Percentiles rank a stretch among this genome's conserved stretches.
Evolutionary conservation across 768 basidiomycete species (phyloP).

Genomic region (Termitomyces sp.): DNA sequence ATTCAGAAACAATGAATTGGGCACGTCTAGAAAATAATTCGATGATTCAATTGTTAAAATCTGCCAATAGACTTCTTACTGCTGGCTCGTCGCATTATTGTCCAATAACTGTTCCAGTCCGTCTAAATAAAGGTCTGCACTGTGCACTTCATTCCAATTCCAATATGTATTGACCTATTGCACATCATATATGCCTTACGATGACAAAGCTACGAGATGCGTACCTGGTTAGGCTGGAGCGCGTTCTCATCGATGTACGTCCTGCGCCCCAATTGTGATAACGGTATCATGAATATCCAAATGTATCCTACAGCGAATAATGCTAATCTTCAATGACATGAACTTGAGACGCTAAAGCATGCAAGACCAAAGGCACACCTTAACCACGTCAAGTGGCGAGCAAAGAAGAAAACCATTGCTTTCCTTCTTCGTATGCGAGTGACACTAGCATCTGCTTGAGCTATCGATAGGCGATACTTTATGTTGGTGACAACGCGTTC

Average conservation of each 20-base stretch:
- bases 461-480: constrained; percentile 16
- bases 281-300: constrained; percentile 84
- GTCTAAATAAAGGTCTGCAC: constrained; percentile 76
- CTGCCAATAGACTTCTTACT: constrained; percentile 46
- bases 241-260: constrained; percentile 97
- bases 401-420: constrained; percentile 28
- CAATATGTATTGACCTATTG: constrained; percentile 85
- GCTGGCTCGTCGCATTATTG: constrained; percentile 57
- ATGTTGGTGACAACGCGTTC: constrained; percentile 15
- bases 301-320: constrained; percentile 64
- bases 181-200: background rate
- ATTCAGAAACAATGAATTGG: constrained; percentile 53
- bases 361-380: constrained; percentile 24
- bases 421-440: constrained; percentile 43
- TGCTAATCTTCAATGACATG: constrained; percentile 34
- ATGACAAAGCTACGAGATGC: background rate
- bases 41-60: background rate
- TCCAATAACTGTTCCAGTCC: constrained; percentile 61
- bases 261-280: constrained; percentile 51
- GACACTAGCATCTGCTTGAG: constrained; percentile 23
- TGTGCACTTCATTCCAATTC: constrained; percentile 87
- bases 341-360: background rate
- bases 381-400: constrained; percentile 28
- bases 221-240: constrained; percentile 85
- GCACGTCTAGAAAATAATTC: constrained; percentile 50